These are phyloP conservation scores for Fusarium sp. DNA, from an alignment of 2,329 filamentous ascomycete genomes.

Conservation along the genomic window DNA sequence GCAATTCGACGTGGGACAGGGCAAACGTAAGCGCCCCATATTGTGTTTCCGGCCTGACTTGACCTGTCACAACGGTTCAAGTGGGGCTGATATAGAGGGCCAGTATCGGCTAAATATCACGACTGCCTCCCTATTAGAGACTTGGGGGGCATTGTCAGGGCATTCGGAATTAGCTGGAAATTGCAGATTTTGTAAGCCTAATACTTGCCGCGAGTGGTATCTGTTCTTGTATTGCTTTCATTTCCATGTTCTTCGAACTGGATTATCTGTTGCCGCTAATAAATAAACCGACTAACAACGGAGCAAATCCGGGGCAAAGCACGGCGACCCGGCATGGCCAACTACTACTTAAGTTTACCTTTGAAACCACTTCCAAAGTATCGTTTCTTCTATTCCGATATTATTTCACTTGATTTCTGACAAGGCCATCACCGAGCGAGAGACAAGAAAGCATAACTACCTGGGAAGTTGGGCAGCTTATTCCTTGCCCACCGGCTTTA, in stretches of 20 bases:
- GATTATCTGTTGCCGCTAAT: neutral
- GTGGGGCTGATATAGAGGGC: neutral
- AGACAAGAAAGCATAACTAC: neutral
- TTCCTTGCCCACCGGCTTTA: neutral
- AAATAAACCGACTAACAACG: neutral
- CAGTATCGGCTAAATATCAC: neutral
- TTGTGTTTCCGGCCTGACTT: accelerated
- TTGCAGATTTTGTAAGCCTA: accelerated
- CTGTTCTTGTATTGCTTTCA: too few relatives aligned
- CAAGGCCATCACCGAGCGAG: accelerated
- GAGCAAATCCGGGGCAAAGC: neutral
- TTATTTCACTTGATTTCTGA: accelerated
- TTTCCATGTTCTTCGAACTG: neutral
- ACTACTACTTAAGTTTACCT: accelerated
- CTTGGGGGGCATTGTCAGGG: accelerated
- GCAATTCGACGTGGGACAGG: neutral
- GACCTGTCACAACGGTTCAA: neutral
- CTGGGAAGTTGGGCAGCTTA: too few relatives aligned
- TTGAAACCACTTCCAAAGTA: accelerated
- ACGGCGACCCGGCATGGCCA: neutral
- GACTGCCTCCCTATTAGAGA: accelerated
- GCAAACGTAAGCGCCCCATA: neutral
- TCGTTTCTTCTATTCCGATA: accelerated
- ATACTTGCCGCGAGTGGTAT: too few relatives aligned
- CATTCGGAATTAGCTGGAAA: neutral